Percentiles rank a stretch among this genome's conserved stretches.
Conservation (phyloP, 73 alveolate genomes). For the Uronychia binucleata region DNA sequence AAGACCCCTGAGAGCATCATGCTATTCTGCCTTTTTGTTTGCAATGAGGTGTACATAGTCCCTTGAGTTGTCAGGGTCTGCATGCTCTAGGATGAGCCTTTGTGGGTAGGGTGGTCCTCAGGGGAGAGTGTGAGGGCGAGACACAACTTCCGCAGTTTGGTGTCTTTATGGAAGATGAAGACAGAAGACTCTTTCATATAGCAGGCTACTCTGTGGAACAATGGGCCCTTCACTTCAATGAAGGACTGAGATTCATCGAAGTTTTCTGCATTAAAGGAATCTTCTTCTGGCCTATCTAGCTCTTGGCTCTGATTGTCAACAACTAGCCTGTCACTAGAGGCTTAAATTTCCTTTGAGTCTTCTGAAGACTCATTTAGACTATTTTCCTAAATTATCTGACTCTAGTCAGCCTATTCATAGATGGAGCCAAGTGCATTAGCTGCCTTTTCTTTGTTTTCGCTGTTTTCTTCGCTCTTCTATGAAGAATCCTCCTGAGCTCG, state of each 20-base stretch:
- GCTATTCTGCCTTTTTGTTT: background rate
- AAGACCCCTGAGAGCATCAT: background rate
- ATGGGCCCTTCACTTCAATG: background rate
- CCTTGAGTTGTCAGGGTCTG: too few species aligned
- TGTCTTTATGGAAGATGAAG: background rate
- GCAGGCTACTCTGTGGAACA: background rate
- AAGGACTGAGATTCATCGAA: background rate
- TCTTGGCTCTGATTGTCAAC: background rate
- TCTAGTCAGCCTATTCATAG: too few species aligned
- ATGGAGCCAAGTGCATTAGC: too few species aligned
- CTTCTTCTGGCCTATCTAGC: background rate
- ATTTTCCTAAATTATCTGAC: too few species aligned
- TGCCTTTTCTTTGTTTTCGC: background rate
- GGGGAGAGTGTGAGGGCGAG: background rate
- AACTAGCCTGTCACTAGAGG: too few species aligned
- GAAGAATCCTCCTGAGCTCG: too few species aligned
- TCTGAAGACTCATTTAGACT: too few species aligned
- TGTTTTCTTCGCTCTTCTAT: background rate
- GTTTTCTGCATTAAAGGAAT: background rate
- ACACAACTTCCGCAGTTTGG: background rate
- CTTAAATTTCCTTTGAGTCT: too few species aligned
- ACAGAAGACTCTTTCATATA: background rate
- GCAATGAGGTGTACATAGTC: background rate
- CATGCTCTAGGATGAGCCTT: too few species aligned
- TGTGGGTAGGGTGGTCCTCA: too few species aligned